Base-by-base conservation (phyloP, 2,329 filamentous ascomycete genomes). In the Ophiocordyceps unilateralis region DNA sequence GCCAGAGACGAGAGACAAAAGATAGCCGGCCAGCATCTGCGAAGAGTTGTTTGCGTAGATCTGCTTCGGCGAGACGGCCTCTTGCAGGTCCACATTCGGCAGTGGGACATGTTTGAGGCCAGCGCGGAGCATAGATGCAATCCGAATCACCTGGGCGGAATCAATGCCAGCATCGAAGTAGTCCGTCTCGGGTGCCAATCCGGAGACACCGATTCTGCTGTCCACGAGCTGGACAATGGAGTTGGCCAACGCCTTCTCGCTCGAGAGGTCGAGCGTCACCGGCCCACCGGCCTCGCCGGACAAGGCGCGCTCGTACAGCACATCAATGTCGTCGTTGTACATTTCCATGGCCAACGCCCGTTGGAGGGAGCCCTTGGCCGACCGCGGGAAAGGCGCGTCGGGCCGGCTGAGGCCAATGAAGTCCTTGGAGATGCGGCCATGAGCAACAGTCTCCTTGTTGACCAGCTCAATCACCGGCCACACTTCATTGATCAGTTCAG, bases 361-460 rank as follows among this genome's bases (percentile, higher is more conserved):
- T 50, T 66, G 66, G 4, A 72, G 49, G 0, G 65, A 65, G 1
- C 67, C 67, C 49, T 72, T 72, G 1, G 58, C 58, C 0, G 68
- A 59, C 3, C 63, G 57, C 0, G 56, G 50, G 43, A 72, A 66
- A 0, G 67, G 66, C 49, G 64, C 66, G 8, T 57, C 49, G 0
- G 62, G 58, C 7, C 57, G 54, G 0, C 66, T 54, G 5, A 72
- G 19, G 1, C 50, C 47, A 20, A 70, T 51, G 34, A 67, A 55
- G 10, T 63, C 51, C 1, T 59, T 58, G 2, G 54, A 55, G 23
- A 72, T 65, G 30, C 62, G 65, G 2, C 65, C 69, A 41, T 72
- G 67, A 0, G 66, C 59, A 0, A 67, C 65, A 0, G 63, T 65
- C 28, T 59, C 55, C 28, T 59, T 54, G 49, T 72, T 71, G 4